These are phyloP conservation scores for Suhomyces canberraensis DNA, from an alignment of 805 yeast genomes.

Conservation along the genomic window DNA sequence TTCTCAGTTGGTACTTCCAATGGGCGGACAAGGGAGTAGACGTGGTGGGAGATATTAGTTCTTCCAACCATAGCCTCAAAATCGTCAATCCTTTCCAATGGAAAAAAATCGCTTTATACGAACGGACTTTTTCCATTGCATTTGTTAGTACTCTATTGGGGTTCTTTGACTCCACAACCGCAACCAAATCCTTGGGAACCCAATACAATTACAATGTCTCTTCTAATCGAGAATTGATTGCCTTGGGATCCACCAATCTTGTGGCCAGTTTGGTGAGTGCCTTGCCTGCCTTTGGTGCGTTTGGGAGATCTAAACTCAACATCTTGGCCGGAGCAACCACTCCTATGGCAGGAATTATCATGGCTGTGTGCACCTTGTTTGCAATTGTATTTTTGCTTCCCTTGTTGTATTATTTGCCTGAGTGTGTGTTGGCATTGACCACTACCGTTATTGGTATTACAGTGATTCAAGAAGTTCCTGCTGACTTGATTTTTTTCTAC, in stretches of 20 bases:
- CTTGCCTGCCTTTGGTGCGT: conserved; percentile 34
- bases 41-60: conserved; percentile 25
- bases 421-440: conserved; percentile 32
- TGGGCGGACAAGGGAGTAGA: conserved; percentile 29
- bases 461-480: conserved; percentile 35
- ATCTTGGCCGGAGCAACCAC: conserved; percentile 45
- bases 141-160: conserved; percentile 32
- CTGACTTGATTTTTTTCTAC: conserved; percentile 20
- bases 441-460: conserved; percentile 49
- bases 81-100: conserved; percentile 23
- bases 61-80: conserved; percentile 1
- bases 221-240: conserved; percentile 32
- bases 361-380: conserved; percentile 27
- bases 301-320: conserved; percentile 34
- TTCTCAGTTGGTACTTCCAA: conserved; percentile 19
- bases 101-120: conserved; percentile 19
- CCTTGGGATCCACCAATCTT: conserved; percentile 29
- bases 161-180: conserved; percentile 34
- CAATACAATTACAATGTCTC: conserved; percentile 31
- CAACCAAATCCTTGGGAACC: conserved; percentile 30
- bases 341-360: conserved; percentile 37
- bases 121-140: conserved; percentile 25
- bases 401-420: conserved; percentile 24
- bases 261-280: conserved; percentile 29
- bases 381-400: conserved; percentile 25